Percentiles rank a stretch among this genome's conserved stretches.
phyloP scores from a whole-genome alignment of 768 basidiomycete genomes.

The Tubosaeta sp. region DNA sequence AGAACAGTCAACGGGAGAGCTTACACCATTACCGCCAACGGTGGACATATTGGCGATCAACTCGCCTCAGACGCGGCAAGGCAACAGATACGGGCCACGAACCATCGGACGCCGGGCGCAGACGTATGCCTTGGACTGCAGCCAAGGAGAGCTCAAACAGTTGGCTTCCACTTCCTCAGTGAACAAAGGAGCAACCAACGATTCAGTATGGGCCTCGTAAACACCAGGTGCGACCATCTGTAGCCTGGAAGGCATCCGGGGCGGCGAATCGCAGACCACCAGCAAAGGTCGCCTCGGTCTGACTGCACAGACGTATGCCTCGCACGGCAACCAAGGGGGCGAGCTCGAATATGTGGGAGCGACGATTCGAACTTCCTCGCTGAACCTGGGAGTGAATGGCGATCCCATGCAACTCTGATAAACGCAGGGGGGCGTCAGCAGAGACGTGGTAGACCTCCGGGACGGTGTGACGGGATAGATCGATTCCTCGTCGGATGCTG shows the following conservation, averaged over 20 bases:
- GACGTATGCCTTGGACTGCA: constrained; percentile 2
- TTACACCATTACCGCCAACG: constrained; percentile 1
- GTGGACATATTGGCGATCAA: neutral
- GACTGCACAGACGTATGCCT: constrained; percentile 3
- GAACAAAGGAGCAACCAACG: neutral
- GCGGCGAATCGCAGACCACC: neutral
- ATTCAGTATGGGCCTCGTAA: neutral
- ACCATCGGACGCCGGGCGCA: neutral
- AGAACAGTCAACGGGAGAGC: neutral
- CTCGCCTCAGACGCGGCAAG: constrained; percentile 2
- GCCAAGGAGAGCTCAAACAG: neutral
- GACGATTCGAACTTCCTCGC: neutral
- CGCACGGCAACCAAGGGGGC: constrained; percentile 2
- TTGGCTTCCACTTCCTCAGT: neutral
- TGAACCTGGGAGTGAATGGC: neutral
- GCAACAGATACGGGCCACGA: neutral
- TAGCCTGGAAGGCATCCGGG: neutral
- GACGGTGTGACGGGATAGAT: constrained; percentile 7
- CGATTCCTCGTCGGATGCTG: neutral
- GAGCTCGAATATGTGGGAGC: neutral
- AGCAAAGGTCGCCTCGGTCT: neutral
- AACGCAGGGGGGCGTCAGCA: neutral
- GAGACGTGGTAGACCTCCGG: too few relatives aligned
- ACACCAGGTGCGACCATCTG: neutral
- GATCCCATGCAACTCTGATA: neutral